Conservation (phyloP, 106 monocot species). For the Posidonia australis region DNA sequence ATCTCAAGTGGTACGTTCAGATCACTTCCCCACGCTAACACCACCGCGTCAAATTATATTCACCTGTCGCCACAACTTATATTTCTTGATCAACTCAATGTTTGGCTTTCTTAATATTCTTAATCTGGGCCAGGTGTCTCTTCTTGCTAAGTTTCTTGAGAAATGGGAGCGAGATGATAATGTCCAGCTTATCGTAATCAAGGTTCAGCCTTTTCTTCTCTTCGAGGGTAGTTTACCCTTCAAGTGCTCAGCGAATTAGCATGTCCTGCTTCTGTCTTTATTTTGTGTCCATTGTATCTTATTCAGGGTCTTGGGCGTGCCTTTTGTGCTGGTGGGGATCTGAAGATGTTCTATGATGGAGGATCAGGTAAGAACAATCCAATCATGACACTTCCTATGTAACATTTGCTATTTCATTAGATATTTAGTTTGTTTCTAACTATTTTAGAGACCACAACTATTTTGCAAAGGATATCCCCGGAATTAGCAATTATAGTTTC, state of each 20-base stretch:
- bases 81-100: neutral
- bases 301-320: conserved; percentile 69
- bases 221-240: neutral
- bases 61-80: too few species aligned
- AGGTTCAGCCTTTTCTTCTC: neutral
- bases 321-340: conserved; percentile 84
- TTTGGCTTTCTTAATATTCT: neutral
- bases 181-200: conserved; percentile 19
- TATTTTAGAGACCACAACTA: too few species aligned
- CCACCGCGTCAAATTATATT: too few species aligned
- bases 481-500: too few species aligned
- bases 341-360: conserved; percentile 85
- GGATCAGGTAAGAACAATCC: conserved; percentile 37
- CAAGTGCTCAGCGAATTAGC: neutral
- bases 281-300: neutral
- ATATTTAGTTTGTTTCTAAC: neutral
- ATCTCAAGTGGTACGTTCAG: conserved; percentile 42
- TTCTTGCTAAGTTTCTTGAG: conserved; percentile 15
- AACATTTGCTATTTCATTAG: neutral
- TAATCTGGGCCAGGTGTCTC: conserved; percentile 6
- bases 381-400: neutral
- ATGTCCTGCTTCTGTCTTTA: neutral
- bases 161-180: conserved; percentile 26
- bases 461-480: too few species aligned
- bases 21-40: too few species aligned